phyloP scores from a whole-genome alignment of 2,329 filamentous ascomycete genomes.

The Aspergillus sp. region DNA sequence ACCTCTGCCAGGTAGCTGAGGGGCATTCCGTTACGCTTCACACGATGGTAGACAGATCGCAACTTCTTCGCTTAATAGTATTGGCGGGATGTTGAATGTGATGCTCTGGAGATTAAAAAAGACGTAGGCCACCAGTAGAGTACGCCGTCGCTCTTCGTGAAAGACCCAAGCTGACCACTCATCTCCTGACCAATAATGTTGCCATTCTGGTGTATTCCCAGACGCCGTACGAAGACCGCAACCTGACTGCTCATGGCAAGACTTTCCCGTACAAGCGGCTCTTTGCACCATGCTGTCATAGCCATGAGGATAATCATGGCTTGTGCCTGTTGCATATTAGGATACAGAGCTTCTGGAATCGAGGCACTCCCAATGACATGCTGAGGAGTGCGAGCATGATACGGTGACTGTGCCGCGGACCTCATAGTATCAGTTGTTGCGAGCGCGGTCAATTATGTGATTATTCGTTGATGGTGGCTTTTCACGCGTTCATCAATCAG shows the following conservation, averaged over 20 bases:
- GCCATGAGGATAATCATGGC: background rate
- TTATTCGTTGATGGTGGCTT: background rate
- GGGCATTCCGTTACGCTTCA: conserved; percentile 7
- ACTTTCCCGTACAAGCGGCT: conserved; percentile 1
- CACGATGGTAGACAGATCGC: conserved; percentile 6
- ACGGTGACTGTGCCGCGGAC: no score
- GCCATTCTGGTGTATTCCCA: conserved; percentile 53
- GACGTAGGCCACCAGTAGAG: conserved; percentile 10
- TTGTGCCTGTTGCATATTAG: background rate
- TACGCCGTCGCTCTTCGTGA: conserved; percentile 9
- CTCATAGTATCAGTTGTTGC: no score
- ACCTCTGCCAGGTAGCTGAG: conserved; percentile 3
- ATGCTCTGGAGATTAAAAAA: conserved; percentile 14
- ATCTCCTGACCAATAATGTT: conserved; percentile 46
- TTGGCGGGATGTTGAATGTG: conserved; percentile 10
- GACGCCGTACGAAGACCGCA: conserved; percentile 22
- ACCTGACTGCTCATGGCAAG: conserved; percentile 6
- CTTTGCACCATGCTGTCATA: conserved; percentile 1
- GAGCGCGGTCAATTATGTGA: background rate
- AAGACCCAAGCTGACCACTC: conserved; percentile 10
- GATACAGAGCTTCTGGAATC: background rate
- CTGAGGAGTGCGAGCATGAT: no score
- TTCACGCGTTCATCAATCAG: background rate
- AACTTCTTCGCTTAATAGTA: conserved; percentile 11
- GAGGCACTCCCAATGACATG: no score